Evolutionary conservation across 1,284 basidiomycete genomes (phyloP), one percentile per base, ranked within the genome.

Genomic region (Leccinum fallax): DNA sequence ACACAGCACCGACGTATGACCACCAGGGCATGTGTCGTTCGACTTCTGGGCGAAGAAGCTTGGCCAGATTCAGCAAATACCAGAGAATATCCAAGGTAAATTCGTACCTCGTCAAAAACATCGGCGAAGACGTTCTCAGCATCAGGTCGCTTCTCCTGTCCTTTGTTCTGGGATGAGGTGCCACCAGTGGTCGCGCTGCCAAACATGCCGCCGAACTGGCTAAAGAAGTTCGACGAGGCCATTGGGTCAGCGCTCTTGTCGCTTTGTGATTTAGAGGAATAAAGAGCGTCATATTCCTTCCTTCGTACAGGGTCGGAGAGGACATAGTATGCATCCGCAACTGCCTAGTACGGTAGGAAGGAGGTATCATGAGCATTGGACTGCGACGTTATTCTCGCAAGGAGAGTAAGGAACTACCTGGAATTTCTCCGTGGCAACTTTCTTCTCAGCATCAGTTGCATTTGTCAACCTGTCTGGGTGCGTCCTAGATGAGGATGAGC

Each of bases 281-380:
- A 87, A 4, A 95, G 80, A 0, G 73, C 69, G 69, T 96, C 94
- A 71, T 98, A 98, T 77, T 98, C 95, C 67, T 75, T 80, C 59
- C 92, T 84, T 58, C 95, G 82, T 49, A 87, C 81, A 2, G 86
- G 76, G 76, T 98, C 94, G 1, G 93, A 96, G 28, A 98, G 85
- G 8, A 97, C 93, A 75, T 95, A 98, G 80, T 98, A 98, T 10
- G 96, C 96, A 78, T 98, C 95, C 56, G 96, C 94, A 63, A 98
- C 89, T 13, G 89, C 88, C 91, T 94, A 71, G 51, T 32, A 61
- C 11, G 16, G 56, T 28, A 21, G 19, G 49, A 49, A 24, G 40
- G 51, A 52, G 11, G 30, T 40, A 26, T 43, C 26, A 32, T 55
- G 24, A 54, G 61, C 21, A 24, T 24, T 46, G 38, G 38, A 53